These are phyloP conservation scores for Osmanthus fragrans DNA, from an alignment of 257 asterid genomes.

Conservation along the genomic window DNA sequence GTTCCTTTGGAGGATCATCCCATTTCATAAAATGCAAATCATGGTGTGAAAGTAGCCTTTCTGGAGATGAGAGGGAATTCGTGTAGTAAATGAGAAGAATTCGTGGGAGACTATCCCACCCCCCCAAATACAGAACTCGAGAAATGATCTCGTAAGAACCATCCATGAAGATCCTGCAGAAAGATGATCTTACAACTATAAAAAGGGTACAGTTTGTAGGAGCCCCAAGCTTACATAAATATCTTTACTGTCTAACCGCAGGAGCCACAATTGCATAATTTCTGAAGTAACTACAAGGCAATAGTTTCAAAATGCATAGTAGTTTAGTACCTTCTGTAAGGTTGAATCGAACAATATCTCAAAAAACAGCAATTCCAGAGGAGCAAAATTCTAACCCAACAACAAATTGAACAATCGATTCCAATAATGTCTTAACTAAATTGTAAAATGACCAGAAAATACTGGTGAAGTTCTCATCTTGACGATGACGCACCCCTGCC, in stretches of 20 bases:
- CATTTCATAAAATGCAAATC: constrained; percentile 74
- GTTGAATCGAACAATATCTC: background rate
- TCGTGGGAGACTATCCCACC: constrained; percentile 98
- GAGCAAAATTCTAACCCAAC: background rate
- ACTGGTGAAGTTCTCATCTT: background rate
- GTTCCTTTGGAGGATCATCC: constrained; percentile 72
- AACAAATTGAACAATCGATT: background rate
- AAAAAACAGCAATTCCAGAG: background rate
- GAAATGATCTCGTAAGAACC: constrained; percentile 77
- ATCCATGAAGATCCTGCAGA: constrained; percentile 73
- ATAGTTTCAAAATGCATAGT: background rate
- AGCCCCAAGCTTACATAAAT: background rate
- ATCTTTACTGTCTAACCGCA: background rate
- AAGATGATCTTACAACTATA: background rate
- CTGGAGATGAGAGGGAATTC: constrained; percentile 75
- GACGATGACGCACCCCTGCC: background rate
- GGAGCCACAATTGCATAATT: background rate
- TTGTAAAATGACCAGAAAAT: background rate
- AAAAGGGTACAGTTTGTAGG: background rate
- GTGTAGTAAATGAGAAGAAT: constrained; percentile 90
- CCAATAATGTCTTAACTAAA: background rate
- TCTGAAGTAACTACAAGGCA: background rate
- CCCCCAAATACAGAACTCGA: constrained; percentile 94
- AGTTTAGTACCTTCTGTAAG: too few species aligned
- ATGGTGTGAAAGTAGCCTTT: constrained; percentile 87